Conservation (phyloP, 768 basidiomycete genomes). For the Mycena rebaudengoi region DNA sequence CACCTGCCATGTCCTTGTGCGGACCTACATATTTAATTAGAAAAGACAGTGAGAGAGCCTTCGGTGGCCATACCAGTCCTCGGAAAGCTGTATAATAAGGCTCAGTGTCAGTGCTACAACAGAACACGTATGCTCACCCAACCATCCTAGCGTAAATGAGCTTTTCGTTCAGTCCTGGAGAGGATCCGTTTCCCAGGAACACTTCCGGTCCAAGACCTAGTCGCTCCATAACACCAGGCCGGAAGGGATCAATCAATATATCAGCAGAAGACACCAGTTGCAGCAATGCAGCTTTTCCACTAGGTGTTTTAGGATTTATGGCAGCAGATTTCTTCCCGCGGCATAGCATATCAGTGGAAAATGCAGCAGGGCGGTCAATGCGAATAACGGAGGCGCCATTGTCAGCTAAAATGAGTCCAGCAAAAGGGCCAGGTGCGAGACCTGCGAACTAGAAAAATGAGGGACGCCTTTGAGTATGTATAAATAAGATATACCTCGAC, state of each 20-base stretch:
- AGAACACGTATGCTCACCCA: slow-evolving; percentile 58
- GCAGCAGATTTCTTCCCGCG: slow-evolving; percentile 81
- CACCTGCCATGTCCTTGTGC: slow-evolving; percentile 81
- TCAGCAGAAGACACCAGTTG: slow-evolving; percentile 74
- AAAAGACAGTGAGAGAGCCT: slow-evolving; percentile 15
- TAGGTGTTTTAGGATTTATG: slow-evolving; percentile 69
- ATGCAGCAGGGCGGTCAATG: slow-evolving; percentile 67
- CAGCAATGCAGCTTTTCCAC: slow-evolving; percentile 63
- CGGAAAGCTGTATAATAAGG: slow-evolving; percentile 56
- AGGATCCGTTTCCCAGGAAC: slow-evolving; percentile 60
- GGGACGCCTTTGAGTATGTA: background rate
- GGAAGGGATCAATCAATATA: slow-evolving; percentile 83
- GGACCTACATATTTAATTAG: slow-evolving; percentile 54
- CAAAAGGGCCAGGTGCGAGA: slow-evolving; percentile 83
- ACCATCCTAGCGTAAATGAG: slow-evolving; percentile 80
- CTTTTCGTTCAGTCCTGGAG: slow-evolving; percentile 63
- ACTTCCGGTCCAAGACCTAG: slow-evolving; percentile 80
- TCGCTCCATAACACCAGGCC: slow-evolving; percentile 84
- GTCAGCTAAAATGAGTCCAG: slow-evolving; percentile 80
- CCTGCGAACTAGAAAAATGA: slow-evolving; percentile 70
- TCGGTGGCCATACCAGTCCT: slow-evolving; percentile 53
- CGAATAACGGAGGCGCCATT: slow-evolving; percentile 82
- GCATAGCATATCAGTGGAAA: slow-evolving; percentile 61
- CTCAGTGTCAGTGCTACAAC: background rate
- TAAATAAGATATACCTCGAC: slow-evolving; percentile 48